These are phyloP conservation scores for Sphagnum fallax DNA, from an alignment of 228 moss, liverwort and hornwort genomes.

Conservation along the genomic window DNA sequence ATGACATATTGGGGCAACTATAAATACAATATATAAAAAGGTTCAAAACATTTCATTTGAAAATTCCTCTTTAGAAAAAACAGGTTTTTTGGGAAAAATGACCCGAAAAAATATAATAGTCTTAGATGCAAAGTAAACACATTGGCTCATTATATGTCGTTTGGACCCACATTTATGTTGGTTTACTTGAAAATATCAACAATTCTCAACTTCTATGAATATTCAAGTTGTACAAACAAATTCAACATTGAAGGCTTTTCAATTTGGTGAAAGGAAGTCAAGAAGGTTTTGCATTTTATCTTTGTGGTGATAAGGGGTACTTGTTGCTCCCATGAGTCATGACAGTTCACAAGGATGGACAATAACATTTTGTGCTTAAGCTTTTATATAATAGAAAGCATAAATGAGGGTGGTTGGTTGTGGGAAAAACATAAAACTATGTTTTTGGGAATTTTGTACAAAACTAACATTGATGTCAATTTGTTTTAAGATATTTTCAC, in stretches of 20 bases:
- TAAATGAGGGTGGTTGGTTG: neutral
- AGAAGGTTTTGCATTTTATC: neutral
- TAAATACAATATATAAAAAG: too few species aligned
- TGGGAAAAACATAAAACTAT: too few species aligned
- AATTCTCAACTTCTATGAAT: neutral
- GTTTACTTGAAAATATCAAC: neutral
- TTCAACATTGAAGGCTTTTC: neutral
- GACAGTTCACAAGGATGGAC: neutral
- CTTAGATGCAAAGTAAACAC: too few species aligned
- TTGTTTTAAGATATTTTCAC: too few species aligned
- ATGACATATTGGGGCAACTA: too few species aligned
- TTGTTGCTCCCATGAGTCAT: neutral
- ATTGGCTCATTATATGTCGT: too few species aligned
- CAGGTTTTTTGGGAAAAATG: too few species aligned
- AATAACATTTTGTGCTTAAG: neutral
- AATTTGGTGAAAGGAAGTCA: neutral
- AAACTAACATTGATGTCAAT: too few species aligned
- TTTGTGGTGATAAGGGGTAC: neutral
- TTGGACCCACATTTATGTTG: neutral
- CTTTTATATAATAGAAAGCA: neutral
- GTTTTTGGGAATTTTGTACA: too few species aligned
- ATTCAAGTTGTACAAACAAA: neutral
- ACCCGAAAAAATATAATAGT: too few species aligned
- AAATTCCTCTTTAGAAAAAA: too few species aligned
- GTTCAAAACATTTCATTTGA: too few species aligned